phyloP scores from a whole-genome alignment of 129 eudicot species.

The Escallonia rubra region DNA sequence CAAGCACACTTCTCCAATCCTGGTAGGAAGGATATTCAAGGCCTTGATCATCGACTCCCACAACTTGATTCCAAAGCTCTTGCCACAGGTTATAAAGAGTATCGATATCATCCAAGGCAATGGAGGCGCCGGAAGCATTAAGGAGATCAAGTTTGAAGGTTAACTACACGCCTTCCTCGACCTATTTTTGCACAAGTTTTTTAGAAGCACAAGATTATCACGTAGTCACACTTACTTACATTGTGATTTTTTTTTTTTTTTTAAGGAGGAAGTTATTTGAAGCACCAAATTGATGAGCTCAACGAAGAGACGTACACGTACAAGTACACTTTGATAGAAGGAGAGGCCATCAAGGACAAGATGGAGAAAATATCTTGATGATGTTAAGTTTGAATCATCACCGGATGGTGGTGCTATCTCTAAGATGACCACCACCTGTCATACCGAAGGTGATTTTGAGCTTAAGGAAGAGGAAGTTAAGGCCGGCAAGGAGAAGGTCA shows the following conservation, averaged over 20 bases:
- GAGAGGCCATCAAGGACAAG: conserved; percentile 29
- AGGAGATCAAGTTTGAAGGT: conserved; percentile 2
- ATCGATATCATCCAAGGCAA: conserved; percentile 1
- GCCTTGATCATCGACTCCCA: conserved; percentile 7
- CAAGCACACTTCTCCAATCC: neutral
- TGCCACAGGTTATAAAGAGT: conserved; percentile 9
- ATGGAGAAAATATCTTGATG: conserved; percentile 28
- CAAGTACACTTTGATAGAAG: conserved; percentile 37
- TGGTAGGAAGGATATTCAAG: conserved; percentile 10
- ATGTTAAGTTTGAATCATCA: conserved; percentile 20
- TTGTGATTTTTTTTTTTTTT: neutral
- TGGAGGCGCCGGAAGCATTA: conserved; percentile 7
- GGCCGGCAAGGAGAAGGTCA: conserved; percentile 29
- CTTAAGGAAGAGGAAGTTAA: conserved; percentile 31
- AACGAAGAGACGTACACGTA: conserved; percentile 22
- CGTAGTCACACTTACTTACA: too few relatives aligned
- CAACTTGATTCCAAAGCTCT: neutral
- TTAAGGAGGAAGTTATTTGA: conserved; percentile 19
- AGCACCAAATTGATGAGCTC: conserved; percentile 23
- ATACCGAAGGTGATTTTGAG: conserved; percentile 25
- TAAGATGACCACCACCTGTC: conserved; percentile 26
- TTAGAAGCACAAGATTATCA: too few relatives aligned
- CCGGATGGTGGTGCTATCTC: conserved; percentile 25
- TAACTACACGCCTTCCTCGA: too few relatives aligned
- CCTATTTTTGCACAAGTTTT: too few relatives aligned